Base-by-base conservation (phyloP, 1,284 basidiomycete genomes). In the Naganishia cerealis region DNA sequence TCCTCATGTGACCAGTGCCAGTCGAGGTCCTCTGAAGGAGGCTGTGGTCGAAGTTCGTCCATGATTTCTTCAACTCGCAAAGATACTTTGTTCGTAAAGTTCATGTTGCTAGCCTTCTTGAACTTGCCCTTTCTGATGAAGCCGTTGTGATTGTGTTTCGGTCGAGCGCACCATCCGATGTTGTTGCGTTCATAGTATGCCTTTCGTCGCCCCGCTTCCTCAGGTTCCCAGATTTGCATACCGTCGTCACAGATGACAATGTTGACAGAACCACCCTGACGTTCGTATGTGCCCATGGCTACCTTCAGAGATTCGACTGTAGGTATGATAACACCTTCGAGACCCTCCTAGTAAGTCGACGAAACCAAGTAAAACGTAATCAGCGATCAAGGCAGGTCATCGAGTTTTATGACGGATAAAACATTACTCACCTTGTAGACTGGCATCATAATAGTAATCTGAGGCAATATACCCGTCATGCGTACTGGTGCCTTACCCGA, bases 61-160 rank as follows among this genome's bases (percentile, higher is more conserved):
- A 92, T 85, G 73, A 90, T 86, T 76, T 86, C 86, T 79, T 93
- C 91, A 73, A 90, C 84, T 70, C 86, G 85, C 53, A 92, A 80
- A 18, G 88, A 90, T 7, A 92, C 83, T 54, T 83, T 82, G 38
- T 90, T 85, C 2, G 85, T 90, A 77, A 90, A 92, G 79, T 94
- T 94, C 88, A 93, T 90, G 79, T 94, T 93, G 0, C 87, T 88
- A 0, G 90, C 90, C 80, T 93, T 93, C 84, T 93, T 92, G 84
- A 92, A 93, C 33, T 90, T 86, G 70, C 92, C 92, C n/a, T 89
- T 88, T 66, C 92, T 89, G 67, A 86, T 84, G 82, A 87, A 93
- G 0, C 89, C 90, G 74, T 86, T 86, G 21, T 77, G 73, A 73
- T 87, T 85, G 76, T 90, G 87, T 56, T 83, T 84, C 5, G 91